Conservation (phyloP, 108 stramenopile genomes). For the Skeletonema marinoi region DNA sequence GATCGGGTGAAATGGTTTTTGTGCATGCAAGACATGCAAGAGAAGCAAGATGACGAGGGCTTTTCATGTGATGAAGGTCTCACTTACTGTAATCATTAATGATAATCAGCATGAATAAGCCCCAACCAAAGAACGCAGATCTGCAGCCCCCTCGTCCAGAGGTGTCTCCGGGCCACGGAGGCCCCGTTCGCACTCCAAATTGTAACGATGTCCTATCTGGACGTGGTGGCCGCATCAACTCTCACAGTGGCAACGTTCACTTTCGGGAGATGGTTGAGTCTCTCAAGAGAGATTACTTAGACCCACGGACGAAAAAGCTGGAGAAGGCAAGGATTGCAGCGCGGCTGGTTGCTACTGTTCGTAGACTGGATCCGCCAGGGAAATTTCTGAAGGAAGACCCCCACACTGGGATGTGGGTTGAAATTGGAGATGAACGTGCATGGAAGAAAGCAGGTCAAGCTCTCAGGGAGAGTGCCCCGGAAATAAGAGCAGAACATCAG, state of each 20-base stretch:
- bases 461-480: conserved; percentile 80
- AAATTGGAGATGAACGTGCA: conserved; percentile 88
- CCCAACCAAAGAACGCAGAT: neutral
- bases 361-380: conserved; percentile 72
- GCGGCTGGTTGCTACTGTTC: conserved; percentile 64
- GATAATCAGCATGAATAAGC: neutral
- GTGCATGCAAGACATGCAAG: no score
- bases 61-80: no score
- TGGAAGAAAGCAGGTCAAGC: conserved; percentile 89
- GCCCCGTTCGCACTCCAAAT: conserved; percentile 53
- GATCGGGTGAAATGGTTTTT: no score
- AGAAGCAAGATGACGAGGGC: no score
- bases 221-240: conserved; percentile 88
- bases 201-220: conserved; percentile 83
- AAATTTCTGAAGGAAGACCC: conserved; percentile 85
- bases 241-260: conserved; percentile 83
- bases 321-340: conserved; percentile 87
- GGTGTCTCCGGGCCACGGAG: conserved; percentile 27
- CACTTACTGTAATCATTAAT: no score
- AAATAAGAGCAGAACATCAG: conserved; percentile 62
- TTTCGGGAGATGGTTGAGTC: conserved; percentile 72
- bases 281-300: conserved; percentile 73
- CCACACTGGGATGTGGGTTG: conserved; percentile 67
- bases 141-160: conserved; percentile 29
- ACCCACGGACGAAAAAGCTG: conserved; percentile 74